phyloP scores from a whole-genome alignment of 2,329 filamentous ascomycete genomes.

The Phialemoniopsis sp. region DNA sequence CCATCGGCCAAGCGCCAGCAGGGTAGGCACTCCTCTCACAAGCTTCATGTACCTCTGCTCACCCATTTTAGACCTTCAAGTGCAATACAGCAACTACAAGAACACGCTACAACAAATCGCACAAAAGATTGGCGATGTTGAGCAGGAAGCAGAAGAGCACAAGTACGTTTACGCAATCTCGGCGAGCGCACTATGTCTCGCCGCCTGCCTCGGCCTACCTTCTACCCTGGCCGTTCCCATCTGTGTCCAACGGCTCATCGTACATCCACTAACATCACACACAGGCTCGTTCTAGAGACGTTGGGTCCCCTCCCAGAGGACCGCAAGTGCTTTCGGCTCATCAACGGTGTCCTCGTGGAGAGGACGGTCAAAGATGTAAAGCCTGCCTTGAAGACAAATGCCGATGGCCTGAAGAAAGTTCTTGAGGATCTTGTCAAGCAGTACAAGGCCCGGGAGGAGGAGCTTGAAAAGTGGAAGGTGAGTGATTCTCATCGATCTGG shows the following conservation, averaged over 20 bases:
- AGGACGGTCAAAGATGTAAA: conserved; percentile 90
- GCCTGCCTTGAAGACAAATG: conserved; percentile 87
- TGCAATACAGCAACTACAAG: conserved; percentile 75
- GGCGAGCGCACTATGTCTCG: too few species aligned
- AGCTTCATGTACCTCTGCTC: conserved; percentile 1
- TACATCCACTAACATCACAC: too few species aligned
- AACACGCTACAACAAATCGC: conserved; percentile 84
- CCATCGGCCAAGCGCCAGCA: conserved; percentile 68
- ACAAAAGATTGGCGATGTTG: conserved; percentile 94
- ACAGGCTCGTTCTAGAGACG: conserved; percentile 89
- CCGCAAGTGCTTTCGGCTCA: conserved; percentile 97
- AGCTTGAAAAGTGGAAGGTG: conserved; percentile 99
- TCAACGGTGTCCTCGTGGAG: conserved; percentile 94
- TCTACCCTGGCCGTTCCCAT: too few species aligned
- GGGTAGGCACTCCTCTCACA: conserved; percentile 38
- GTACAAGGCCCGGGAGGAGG: conserved; percentile 90
- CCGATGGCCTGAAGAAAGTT: conserved; percentile 89
- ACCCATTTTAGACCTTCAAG: conserved; percentile 63
- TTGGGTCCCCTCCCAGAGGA: conserved; percentile 76
- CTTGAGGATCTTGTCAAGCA: conserved; percentile 93
- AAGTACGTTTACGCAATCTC: conserved; percentile 60
- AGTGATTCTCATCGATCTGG: conserved; percentile 16
- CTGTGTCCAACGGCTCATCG: too few species aligned
- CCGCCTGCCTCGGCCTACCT: too few species aligned
- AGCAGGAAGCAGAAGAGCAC: conserved; percentile 96